Evolutionary conservation across 345 rosid genomes (phyloP), one percentile per base, ranked within the genome.

Genomic region (Salix viminalis): DNA sequence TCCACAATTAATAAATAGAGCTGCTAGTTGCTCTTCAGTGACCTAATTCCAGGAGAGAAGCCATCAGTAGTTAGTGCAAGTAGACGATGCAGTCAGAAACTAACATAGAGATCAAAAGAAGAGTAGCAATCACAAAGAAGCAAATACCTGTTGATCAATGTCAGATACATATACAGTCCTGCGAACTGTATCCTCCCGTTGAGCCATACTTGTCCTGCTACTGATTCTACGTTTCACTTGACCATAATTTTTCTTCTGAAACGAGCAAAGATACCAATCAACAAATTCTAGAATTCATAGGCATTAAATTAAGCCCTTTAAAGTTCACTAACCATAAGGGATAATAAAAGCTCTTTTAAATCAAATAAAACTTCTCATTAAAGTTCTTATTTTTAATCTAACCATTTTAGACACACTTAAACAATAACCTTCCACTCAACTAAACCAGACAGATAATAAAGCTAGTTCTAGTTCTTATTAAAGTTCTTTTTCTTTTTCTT

Each of bases 11-110:
- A 85, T 83, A 85, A 96, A 96, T 65, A 95, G 93, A 74, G 89
- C 88, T 7, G 99, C 98, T 79, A 96, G 93, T 80, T 90, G 94
- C 86, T 91, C 97, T 82, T 96, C 98, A 42, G 99, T 96, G 44
- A 91, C 97, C 98, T 90, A 67, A 76, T 68, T n/a, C 41, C 6
- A 69, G 14, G 58, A 46, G 72, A 61, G 26, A 74, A 34, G 21
- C 68, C 62, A 61, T 42, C 68, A 81, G 70, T 7, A 9, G 28
- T 58, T 58, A 10, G n/a, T 67, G 48, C n/a, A 39, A 76, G 32
- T 50, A 83, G 26, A 67, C 46, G 7, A 72, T 39, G 4, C 41
- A 62, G 60, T 12, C 18, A 62, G 32, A 44, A 70, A 75, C 28
- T 12, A 24, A 24, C 28, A 10, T n/a, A n/a, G n/a, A 65, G 24